Conservation (phyloP, 257 asterid genomes). For the Ilex aquifolium region DNA sequence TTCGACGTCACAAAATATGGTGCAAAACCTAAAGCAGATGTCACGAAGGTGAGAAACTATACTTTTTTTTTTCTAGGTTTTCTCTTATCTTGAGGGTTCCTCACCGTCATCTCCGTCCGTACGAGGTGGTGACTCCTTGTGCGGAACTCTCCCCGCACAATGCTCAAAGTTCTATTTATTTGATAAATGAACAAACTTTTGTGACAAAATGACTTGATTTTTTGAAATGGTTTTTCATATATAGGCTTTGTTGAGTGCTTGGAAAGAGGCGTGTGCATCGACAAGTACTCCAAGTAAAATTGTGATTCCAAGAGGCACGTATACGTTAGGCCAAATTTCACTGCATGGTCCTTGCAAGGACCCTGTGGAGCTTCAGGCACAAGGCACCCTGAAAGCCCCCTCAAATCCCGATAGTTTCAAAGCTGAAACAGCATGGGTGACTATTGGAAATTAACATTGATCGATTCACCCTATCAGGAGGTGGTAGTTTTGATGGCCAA, state of each 20-base stretch:
- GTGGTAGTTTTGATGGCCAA: constrained; percentile 33
- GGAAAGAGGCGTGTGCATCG: constrained; percentile 30
- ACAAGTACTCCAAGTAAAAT: constrained; percentile 8
- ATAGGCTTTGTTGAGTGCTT: constrained; percentile 26
- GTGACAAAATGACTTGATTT: not conserved
- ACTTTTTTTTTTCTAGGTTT: too few species aligned
- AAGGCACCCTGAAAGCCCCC: constrained; percentile 23
- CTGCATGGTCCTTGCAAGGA: constrained; percentile 32
- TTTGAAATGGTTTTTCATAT: not conserved
- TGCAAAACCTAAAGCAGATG: constrained; percentile 12
- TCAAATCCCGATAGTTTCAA: constrained; percentile 14
- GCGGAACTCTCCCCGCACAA: too few species aligned
- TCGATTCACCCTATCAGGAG: constrained; percentile 19
- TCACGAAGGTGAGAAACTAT: constrained; percentile 4
- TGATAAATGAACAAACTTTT: not conserved
- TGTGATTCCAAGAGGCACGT: constrained; percentile 27
- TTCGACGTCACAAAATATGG: constrained; percentile 14
- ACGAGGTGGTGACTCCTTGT: too few species aligned
- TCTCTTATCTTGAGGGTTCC: too few species aligned
- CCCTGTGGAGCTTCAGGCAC: constrained; percentile 14
- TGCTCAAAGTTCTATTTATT: not conserved
- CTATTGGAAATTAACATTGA: constrained; percentile 13
- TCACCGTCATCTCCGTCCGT: too few species aligned
- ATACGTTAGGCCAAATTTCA: constrained; percentile 13
- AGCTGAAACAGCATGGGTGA: constrained; percentile 17